These are phyloP conservation scores for Saccharum hybrid DNA, from an alignment of 202 grass and related monocot genomes.

Conservation along the genomic window DNA sequence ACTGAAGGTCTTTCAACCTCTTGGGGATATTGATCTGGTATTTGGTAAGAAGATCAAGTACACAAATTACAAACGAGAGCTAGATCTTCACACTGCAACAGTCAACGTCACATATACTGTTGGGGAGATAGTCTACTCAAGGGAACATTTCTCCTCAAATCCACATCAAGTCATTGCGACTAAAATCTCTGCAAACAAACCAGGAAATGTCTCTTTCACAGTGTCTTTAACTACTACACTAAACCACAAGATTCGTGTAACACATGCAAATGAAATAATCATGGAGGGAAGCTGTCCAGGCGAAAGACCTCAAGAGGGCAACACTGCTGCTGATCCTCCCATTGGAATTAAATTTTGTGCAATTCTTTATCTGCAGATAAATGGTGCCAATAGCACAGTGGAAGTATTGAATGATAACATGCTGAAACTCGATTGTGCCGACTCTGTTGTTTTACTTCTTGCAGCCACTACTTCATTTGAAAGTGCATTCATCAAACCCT, in stretches of 20 bases:
- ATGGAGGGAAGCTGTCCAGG: conserved; percentile 81
- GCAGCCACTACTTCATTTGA: conserved; percentile 81
- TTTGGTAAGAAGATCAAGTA: conserved; percentile 59
- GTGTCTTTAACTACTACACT: conserved; percentile 69
- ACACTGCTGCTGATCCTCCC: conserved; percentile 43
- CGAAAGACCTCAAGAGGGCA: conserved; percentile 48
- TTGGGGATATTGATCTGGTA: conserved; percentile 72
- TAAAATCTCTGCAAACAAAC: conserved; percentile 70
- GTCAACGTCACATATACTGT: conserved; percentile 71
- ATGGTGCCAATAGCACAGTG: conserved; percentile 55
- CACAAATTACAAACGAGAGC: conserved; percentile 73
- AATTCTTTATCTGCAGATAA: conserved; percentile 63
- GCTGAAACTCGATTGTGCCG: conserved; percentile 77
- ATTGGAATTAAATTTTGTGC: conserved; percentile 79
- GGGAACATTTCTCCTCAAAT: conserved; percentile 86
- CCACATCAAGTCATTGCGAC: conserved; percentile 76
- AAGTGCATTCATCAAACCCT: conserved; percentile 74
- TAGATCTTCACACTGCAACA: conserved; percentile 76
- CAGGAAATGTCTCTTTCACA: conserved; percentile 65
- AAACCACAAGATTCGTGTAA: conserved; percentile 59
- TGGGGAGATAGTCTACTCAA: conserved; percentile 70
- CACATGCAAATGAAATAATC: conserved; percentile 70
- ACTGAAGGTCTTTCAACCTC: conserved; percentile 89
- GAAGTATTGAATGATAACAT: conserved; percentile 65
- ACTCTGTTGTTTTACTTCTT: conserved; percentile 83